Percentiles rank a stretch among this genome's conserved stretches.
Conservation (phyloP, 768 basidiomycete genomes). For the Hortiboletus campestris region DNA sequence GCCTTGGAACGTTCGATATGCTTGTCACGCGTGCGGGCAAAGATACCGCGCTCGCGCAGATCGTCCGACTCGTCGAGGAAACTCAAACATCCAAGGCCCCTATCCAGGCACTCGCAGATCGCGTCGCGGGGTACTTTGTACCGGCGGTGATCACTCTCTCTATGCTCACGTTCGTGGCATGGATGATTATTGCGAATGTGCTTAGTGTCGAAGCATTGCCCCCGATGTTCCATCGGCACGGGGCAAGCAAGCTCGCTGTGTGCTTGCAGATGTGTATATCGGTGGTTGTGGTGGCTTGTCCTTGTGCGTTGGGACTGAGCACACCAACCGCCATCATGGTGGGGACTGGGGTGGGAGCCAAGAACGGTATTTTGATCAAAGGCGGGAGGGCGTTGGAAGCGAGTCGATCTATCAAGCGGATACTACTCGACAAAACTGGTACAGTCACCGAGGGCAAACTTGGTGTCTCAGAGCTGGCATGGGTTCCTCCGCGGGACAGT, state of each 20-base stretch:
- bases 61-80: slow-evolving; percentile 95
- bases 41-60: slow-evolving; percentile 94
- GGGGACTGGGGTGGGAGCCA: slow-evolving; percentile 94
- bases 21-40: slow-evolving; percentile 92
- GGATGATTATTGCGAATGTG: slow-evolving; percentile 73
- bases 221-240: slow-evolving; percentile 78
- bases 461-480: slow-evolving; percentile 70
- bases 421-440: slow-evolving; percentile 96
- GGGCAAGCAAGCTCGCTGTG: slow-evolving; percentile 81
- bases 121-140: slow-evolving; percentile 92
- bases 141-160: slow-evolving; percentile 86
- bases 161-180: slow-evolving; percentile 73
- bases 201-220: slow-evolving; percentile 64
- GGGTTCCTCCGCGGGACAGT: slow-evolving; percentile 51
- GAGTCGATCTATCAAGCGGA: slow-evolving; percentile 73
- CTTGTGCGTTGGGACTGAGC: slow-evolving; percentile 92
- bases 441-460: slow-evolving; percentile 96
- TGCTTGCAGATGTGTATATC: slow-evolving; percentile 97
- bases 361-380: slow-evolving; percentile 98
- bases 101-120: slow-evolving; percentile 95
- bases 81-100: slow-evolving; percentile 98
- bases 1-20: slow-evolving; percentile 97
- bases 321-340: slow-evolving; percentile 99
- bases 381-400: slow-evolving; percentile 94
- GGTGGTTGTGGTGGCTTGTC: slow-evolving; percentile 97